Conservation (phyloP, 2,329 filamentous ascomycete species). For the Lachnellula subtilissima region DNA sequence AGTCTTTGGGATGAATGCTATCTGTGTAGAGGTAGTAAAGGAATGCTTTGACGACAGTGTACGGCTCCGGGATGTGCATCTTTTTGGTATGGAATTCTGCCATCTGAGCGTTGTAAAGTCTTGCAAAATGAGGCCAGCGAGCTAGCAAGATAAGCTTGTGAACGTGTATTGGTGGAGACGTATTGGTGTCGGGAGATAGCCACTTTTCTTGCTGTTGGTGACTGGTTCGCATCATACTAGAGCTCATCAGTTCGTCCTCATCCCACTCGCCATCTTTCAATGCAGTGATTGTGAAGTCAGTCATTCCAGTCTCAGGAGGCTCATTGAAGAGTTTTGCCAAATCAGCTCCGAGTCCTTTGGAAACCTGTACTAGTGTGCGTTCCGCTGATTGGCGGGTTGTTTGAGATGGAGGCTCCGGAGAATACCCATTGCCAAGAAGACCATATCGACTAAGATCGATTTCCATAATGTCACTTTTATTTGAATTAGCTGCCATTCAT, state of each 20-base stretch:
- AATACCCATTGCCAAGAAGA: slow-evolving; percentile 73
- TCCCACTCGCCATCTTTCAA: slow-evolving; percentile 69
- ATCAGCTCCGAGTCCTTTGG: slow-evolving; percentile 73
- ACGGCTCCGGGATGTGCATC: slow-evolving; percentile 97
- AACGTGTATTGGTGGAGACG: slow-evolving; percentile 83
- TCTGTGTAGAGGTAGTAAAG: slow-evolving; percentile 97
- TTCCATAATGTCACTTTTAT: slow-evolving; percentile 68
- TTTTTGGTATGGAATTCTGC: slow-evolving; percentile 93
- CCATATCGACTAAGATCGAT: slow-evolving; percentile 91
- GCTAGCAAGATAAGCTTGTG: slow-evolving; percentile 92
- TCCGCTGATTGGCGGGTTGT: slow-evolving; percentile 42
- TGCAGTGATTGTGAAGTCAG: slow-evolving; percentile 88
- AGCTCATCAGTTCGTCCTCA: slow-evolving; percentile 54
- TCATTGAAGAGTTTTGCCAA: slow-evolving; percentile 84
- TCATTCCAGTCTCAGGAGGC: slow-evolving; percentile 74
- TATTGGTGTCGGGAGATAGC: slow-evolving; percentile 57
- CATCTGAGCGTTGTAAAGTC: slow-evolving; percentile 92
- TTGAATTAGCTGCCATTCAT: neutral
- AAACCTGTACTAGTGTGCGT: slow-evolving; percentile 46
- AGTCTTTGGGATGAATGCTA: slow-evolving; percentile 62
- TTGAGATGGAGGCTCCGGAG: slow-evolving; percentile 49
- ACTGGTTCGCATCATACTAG: slow-evolving; percentile 43
- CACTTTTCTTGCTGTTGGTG: slow-evolving; percentile 42
- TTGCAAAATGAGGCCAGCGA: slow-evolving; percentile 93
- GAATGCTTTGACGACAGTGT: slow-evolving; percentile 89